A percentile compares a stretch with the other conserved stretches of the same genome.
These are phyloP conservation scores for Incumbomyces lentus DNA, from an alignment of 2,329 filamentous ascomycete species.

Conservation along the genomic window DNA sequence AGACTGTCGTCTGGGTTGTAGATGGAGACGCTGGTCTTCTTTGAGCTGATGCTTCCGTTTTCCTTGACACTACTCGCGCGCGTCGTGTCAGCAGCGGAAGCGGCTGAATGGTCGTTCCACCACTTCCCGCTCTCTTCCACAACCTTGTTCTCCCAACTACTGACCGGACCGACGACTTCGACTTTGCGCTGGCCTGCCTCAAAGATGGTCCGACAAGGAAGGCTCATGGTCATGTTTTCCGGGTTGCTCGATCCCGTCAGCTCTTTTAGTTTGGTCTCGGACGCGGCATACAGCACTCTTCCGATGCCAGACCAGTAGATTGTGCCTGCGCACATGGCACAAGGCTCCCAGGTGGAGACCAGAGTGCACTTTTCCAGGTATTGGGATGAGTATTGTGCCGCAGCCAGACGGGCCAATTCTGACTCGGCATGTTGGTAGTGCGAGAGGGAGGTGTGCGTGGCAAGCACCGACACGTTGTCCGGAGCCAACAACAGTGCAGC, in stretches of 20 bases:
- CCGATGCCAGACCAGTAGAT: conserved; percentile 46
- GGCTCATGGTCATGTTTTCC: conserved; percentile 44
- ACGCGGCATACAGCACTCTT: conserved; percentile 41
- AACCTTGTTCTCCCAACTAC: conserved; percentile 35
- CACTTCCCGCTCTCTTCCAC: conserved; percentile 38
- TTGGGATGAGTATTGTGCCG: conserved; percentile 38
- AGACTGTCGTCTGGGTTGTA: conserved; percentile 20
- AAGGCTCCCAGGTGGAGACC: conserved; percentile 46
- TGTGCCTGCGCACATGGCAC: conserved; percentile 42
- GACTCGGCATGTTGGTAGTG: conserved; percentile 46
- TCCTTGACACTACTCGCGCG: conserved; percentile 12
- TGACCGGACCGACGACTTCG: conserved; percentile 40
- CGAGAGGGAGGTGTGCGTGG: conserved; percentile 41
- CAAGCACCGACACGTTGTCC: conserved; percentile 39
- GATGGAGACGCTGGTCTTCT: conserved; percentile 9
- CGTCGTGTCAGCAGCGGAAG: not conserved
- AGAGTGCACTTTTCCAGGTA: conserved; percentile 42
- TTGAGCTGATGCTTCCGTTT: conserved; percentile 13
- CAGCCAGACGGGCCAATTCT: conserved; percentile 40
- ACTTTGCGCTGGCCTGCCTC: conserved; percentile 39
- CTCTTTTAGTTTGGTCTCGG: conserved; percentile 36
- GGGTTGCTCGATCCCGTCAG: conserved; percentile 39
- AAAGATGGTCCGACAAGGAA: conserved; percentile 40
- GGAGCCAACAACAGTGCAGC: conserved; percentile 39
- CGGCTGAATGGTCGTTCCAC: conserved; percentile 27